Conservation (phyloP, 805 yeast species). For the Candida tammaniensis region DNA sequence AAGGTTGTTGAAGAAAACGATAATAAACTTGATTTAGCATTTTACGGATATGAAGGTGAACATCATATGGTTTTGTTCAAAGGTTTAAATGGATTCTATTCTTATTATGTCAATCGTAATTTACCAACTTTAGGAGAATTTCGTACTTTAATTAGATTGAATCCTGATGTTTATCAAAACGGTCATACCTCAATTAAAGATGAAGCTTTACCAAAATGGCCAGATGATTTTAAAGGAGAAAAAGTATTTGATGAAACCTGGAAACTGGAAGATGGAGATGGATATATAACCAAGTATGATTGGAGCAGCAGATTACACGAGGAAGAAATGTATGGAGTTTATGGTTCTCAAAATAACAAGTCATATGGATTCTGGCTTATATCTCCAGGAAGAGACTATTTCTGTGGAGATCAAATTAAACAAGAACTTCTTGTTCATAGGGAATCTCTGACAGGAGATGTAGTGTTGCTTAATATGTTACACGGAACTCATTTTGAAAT, state of each 20-base stretch:
- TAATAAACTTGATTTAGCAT: conserved; percentile 7
- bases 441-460: conserved; percentile 12
- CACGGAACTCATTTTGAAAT: conserved; percentile 13
- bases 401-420: conserved; percentile 11
- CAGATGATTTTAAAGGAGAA: conserved; percentile 7
- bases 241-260: conserved; percentile 11
- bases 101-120: conserved; percentile 8
- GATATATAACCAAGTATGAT: conserved; percentile 11
- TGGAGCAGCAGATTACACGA: conserved; percentile 12
- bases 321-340: conserved; percentile 12
- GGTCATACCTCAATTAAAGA: conserved; percentile 10
- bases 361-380: conserved; percentile 12
- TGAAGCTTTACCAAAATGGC: conserved; percentile 9
- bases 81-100: conserved; percentile 10
- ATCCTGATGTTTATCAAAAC: conserved; percentile 10
- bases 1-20: conserved; percentile 1
- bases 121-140: conserved; percentile 9
- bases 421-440: conserved; percentile 12
- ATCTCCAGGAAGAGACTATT: conserved; percentile 12
- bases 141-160: conserved; percentile 9
- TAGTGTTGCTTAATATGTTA: conserved; percentile 12
- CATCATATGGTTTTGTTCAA: conserved; percentile 9
- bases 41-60: conserved; percentile 9
- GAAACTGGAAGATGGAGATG: background rate
- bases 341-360: conserved; percentile 7